These are phyloP conservation scores for Ramaria sp. DNA, from an alignment of 768 basidiomycete species.

Conservation along the genomic window DNA sequence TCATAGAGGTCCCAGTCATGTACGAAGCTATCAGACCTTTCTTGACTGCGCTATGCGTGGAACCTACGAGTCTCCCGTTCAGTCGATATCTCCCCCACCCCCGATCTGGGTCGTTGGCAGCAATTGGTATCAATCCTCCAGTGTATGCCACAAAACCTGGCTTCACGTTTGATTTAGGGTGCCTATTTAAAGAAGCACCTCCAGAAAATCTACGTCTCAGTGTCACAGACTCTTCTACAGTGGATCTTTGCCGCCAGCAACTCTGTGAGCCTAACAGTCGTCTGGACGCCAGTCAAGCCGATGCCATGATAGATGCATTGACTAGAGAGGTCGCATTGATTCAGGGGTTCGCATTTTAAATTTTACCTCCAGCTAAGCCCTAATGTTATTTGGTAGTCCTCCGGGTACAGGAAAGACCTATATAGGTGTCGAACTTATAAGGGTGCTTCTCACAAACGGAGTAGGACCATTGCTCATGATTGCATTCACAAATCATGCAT, in stretches of 20 bases:
- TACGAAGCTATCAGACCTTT: slow-evolving; percentile 61
- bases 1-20: slow-evolving; percentile 56
- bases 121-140: slow-evolving; percentile 35
- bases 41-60: slow-evolving; percentile 41
- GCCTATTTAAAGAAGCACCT: slow-evolving; percentile 34
- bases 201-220: slow-evolving; percentile 30
- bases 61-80: slow-evolving; percentile 50
- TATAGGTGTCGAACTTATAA: slow-evolving; percentile 58
- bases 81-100: slow-evolving; percentile 32
- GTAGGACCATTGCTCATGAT: slow-evolving; percentile 45
- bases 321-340: slow-evolving; percentile 53
- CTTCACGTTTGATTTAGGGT: slow-evolving; percentile 46
- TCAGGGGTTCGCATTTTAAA: slow-evolving; percentile 42
- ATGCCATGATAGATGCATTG: slow-evolving; percentile 53
- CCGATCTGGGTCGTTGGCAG: slow-evolving; percentile 23
- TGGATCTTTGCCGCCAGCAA: slow-evolving; percentile 35
- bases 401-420: slow-evolving; percentile 75
- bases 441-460: slow-evolving; percentile 45
- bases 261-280: slow-evolving; percentile 34
- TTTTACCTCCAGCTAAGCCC: not conserved
- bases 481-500: slow-evolving; percentile 70
- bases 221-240: slow-evolving; percentile 29
- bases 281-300: slow-evolving; percentile 61
- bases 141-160: slow-evolving; percentile 40
- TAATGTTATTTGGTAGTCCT: slow-evolving; percentile 30